Percentiles rank a stretch among this genome's conserved stretches.
phyloP scores from a whole-genome alignment of 1,284 basidiomycete species.

The Athelia psychrophila region DNA sequence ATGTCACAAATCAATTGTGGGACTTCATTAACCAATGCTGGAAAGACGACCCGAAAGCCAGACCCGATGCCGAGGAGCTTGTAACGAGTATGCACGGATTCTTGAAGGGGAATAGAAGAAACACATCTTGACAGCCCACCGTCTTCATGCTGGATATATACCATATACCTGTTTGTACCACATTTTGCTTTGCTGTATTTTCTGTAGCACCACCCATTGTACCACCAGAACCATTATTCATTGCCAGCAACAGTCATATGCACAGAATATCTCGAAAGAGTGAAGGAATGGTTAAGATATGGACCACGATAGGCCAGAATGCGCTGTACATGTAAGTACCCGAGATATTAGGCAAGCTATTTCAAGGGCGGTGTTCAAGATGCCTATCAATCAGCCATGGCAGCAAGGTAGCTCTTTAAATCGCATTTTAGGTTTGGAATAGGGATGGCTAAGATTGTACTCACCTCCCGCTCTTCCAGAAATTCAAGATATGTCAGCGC shows the following conservation, averaged over 20 bases:
- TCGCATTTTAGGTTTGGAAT: neutral
- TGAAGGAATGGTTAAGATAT: too few relatives aligned
- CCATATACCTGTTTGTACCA: too few relatives aligned
- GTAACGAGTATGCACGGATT: conserved; percentile 15
- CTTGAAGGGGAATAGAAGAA: neutral
- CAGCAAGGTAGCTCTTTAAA: conserved; percentile 13
- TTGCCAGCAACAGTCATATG: too few relatives aligned
- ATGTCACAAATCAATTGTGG: conserved; percentile 38
- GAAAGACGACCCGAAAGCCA: conserved; percentile 24
- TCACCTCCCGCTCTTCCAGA: conserved; percentile 70
- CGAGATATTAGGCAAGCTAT: too few relatives aligned
- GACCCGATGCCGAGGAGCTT: conserved; percentile 26
- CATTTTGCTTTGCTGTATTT: too few relatives aligned
- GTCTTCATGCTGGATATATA: too few relatives aligned
- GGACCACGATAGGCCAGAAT: too few relatives aligned
- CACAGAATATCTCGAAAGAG: too few relatives aligned
- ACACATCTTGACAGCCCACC: neutral
- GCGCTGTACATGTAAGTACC: too few relatives aligned
- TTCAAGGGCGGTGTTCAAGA: too few relatives aligned
- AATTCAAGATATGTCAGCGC: conserved; percentile 74
- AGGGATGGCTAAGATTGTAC: conserved; percentile 23
- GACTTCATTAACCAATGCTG: conserved; percentile 36
- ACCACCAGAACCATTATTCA: too few relatives aligned
- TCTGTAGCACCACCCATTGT: too few relatives aligned
- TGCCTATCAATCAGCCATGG: conserved; percentile 10